A percentile compares a stretch with the other conserved stretches of the same genome.
Evolutionary conservation across 2,329 filamentous ascomycete species (phyloP).

Genomic region (Ascocoryne sarcoides): DNA sequence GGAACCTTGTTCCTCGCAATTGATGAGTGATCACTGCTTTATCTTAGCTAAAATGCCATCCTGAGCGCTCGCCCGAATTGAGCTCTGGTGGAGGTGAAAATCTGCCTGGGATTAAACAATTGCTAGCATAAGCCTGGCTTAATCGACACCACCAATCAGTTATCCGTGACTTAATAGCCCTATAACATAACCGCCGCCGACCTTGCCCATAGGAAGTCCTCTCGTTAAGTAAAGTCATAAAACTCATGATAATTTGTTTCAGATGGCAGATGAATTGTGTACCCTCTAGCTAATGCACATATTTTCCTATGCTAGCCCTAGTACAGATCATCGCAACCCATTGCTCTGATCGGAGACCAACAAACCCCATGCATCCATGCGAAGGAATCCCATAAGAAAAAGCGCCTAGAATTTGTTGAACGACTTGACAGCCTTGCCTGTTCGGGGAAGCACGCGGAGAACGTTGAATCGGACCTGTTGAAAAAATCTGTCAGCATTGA

Average conservation of each 20-base stretch:
- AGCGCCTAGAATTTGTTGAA: conserved; percentile 92
- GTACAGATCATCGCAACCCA: conserved; percentile 26
- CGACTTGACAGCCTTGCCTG: conserved; percentile 93
- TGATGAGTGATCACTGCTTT: too few relatives aligned
- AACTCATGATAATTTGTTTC: too few relatives aligned
- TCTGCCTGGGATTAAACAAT: too few relatives aligned
- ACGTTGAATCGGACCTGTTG: conserved; percentile 95
- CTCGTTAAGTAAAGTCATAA: too few relatives aligned
- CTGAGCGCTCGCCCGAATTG: too few relatives aligned
- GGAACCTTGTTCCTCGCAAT: too few relatives aligned
- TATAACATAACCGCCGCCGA: too few relatives aligned
- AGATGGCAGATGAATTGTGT: too few relatives aligned
- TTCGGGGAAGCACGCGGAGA: conserved; percentile 94
- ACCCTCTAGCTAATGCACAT: conserved; percentile 27
- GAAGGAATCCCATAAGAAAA: conserved; percentile 24
- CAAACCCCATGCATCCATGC: conserved; percentile 27
- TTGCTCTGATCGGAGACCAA: conserved; percentile 25
- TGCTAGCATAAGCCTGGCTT: background rate
- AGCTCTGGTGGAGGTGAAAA: too few relatives aligned
- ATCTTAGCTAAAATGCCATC: too few relatives aligned
- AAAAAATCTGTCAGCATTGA: background rate
- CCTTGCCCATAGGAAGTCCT: too few relatives aligned
- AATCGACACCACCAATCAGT: background rate
- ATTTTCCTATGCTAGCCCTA: conserved; percentile 21
- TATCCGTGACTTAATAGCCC: too few relatives aligned